Conservation (phyloP, 1,139 yeast species). For the Diutina neorugosa region DNA sequence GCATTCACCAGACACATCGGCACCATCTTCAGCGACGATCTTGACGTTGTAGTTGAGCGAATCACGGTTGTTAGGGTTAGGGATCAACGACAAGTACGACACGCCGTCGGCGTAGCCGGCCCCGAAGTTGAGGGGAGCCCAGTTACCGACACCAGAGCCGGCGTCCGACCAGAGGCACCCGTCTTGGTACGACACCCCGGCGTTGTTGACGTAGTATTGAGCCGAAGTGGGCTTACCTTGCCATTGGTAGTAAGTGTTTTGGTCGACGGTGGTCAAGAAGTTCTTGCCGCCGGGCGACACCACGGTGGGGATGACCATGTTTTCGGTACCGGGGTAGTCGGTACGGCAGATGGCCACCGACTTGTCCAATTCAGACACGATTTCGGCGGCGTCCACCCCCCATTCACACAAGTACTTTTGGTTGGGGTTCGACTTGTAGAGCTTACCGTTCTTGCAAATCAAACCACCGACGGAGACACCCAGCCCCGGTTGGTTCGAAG, state of each 20-base stretch:
- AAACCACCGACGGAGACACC: slow-evolving; percentile 80
- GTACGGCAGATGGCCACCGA: slow-evolving; percentile 74
- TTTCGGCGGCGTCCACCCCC: slow-evolving; percentile 56
- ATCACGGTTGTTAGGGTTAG: slow-evolving; percentile 62
- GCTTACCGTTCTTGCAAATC: slow-evolving; percentile 53
- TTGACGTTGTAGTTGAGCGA: slow-evolving; percentile 58
- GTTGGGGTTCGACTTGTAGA: slow-evolving; percentile 54
- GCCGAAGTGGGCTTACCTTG: slow-evolving; percentile 55
- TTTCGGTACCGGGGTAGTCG: slow-evolving; percentile 83
- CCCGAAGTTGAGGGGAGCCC: slow-evolving; percentile 76
- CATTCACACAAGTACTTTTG: slow-evolving; percentile 60
- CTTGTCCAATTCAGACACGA: slow-evolving; percentile 40
- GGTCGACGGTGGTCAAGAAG: slow-evolving; percentile 56
- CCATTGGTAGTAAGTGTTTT: slow-evolving; percentile 53
- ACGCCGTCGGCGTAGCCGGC: slow-evolving; percentile 55
- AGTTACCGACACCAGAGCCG: slow-evolving; percentile 63
- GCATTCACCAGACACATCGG: slow-evolving; percentile 49
- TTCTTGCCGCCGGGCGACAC: slow-evolving; percentile 45
- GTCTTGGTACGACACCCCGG: slow-evolving; percentile 60
- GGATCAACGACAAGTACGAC: slow-evolving; percentile 65
- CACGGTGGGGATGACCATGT: slow-evolving; percentile 73
- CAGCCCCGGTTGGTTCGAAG: slow-evolving; percentile 52
- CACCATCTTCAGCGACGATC: slow-evolving; percentile 46
- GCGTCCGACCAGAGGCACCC: slow-evolving; percentile 70
- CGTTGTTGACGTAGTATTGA: slow-evolving; percentile 73